Base-by-base conservation (phyloP, 768 basidiomycete genomes). In the Hericium coralloides region DNA sequence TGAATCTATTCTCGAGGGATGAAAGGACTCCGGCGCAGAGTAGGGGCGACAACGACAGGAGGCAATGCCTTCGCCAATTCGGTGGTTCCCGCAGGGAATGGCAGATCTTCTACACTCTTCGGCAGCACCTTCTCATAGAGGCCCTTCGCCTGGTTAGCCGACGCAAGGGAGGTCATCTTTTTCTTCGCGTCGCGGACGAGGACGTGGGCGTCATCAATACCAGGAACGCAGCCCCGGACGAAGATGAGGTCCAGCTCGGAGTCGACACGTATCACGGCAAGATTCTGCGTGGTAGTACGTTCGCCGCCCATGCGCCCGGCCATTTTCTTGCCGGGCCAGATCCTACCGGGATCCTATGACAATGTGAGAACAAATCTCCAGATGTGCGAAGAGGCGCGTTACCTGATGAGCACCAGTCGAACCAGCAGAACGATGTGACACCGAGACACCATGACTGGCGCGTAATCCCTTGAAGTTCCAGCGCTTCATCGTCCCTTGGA, bases 321-420 rank as follows among this genome's bases (percentile, higher is more conserved):
- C 95, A 97, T 98, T 77, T 98, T 98, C 75, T 94, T 97, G 38
- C 97, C 97, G 3, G 97, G 97, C 74, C 90, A 93, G 5, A 98
- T 79, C 65, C 97, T 85, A 49, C 97, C 97, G 23, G 97, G 95
- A 65, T 97, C 94, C 94, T 98, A 59, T 15, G 49, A 43, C 58
- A 51, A 65, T 58, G 23, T 53, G 38, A 53, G 26, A 47, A 49
- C 52, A 10, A 9, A 31, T 31, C 31, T 31, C 10, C 47, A 41
- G 41, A 53, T 20, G 38, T 15, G 22, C 10, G 37, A 4, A 54
- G 15, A 26, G 41, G 17, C 52, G 18, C 49, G 22, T 12, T 9
- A 69, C 95, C 78, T 98, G 95, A 69, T 95, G 92, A 64, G 89
- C 89, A 70, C 97, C 97, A 8, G 90, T 95, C 7, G 94, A 89